Evolutionary conservation across 1,284 basidiomycete species (phyloP).

Genomic region (Ceratobasidium sp.): DNA sequence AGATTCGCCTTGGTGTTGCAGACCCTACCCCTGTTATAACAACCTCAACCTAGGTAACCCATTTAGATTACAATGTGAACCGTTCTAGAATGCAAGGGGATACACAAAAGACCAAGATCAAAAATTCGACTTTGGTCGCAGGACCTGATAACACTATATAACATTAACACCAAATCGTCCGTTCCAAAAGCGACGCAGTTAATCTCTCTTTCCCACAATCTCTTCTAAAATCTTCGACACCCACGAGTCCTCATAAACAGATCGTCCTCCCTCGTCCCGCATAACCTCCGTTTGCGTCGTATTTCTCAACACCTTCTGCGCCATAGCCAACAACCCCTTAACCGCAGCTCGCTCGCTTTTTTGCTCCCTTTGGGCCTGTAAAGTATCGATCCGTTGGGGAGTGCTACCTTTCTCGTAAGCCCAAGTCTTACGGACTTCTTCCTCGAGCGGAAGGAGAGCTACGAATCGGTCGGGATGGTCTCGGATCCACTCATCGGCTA

Average conservation of each 20-base stretch:
- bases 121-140: too few relatives aligned
- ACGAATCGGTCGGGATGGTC: constrained; percentile 63
- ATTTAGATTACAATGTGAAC: too few relatives aligned
- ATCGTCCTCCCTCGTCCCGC: constrained; percentile 36
- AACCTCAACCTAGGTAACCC: too few relatives aligned
- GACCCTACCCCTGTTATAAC: too few relatives aligned
- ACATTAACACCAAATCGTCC: background rate
- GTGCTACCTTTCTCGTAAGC: constrained; percentile 50
- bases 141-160: too few relatives aligned
- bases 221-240: constrained; percentile 33
- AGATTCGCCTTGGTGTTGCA: too few relatives aligned
- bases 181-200: too few relatives aligned
- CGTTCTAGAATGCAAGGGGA: too few relatives aligned
- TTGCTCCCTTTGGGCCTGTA: constrained; percentile 15
- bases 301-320: constrained; percentile 19
- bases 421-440: constrained; percentile 66
- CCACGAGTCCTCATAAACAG: constrained; percentile 43
- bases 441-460: constrained; percentile 67
- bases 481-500: constrained; percentile 58
- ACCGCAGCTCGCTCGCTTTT: constrained; percentile 34
- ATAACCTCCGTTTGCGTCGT: constrained; percentile 37
- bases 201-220: constrained; percentile 30
- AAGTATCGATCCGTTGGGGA: constrained; percentile 32
- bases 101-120: too few relatives aligned
- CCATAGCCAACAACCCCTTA: constrained; percentile 36